Evolutionary conservation across 164 flowering plant genomes (phyloP), one percentile per base, ranked within the genome.

Genomic region (Houttuynia cordata): DNA sequence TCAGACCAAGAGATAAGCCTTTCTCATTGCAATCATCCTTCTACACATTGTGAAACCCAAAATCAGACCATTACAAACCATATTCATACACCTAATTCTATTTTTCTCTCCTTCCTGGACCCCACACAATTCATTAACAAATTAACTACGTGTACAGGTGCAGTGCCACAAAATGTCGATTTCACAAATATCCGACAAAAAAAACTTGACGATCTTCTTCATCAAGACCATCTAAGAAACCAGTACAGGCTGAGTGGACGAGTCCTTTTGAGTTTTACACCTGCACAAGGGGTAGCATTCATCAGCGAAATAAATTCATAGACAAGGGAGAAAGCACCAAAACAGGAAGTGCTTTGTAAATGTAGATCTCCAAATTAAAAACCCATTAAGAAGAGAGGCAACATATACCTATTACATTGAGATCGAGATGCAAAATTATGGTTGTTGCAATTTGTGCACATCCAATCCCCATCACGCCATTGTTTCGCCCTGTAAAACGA

Each of bases 381-480:
- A 56, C 15, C 21, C 39, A 56, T 30, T 13, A 23, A 50, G 20
- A 62, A 34, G 41, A 34, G 17, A 24, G 18, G 42, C 39, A 57
- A 74, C 77, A 55, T 42, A 91, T 42, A 91, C 97, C 90, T 84
- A 65, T 91, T 88, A 77, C 97, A 91, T 17, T 81, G 78, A n/a
- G 80, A 64, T 45, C 97, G 81, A 64, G 97, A 91, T 55, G 96
- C 96, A 76, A 67, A 91, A 67, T 91, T 91, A 70, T 91, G 97
- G 69, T 91, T 91, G 68, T 80, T 79, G 81, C 97, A 91, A 68
- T 80, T 88, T 61, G 86, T 71, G 72, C 97, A 91, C 94, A 91
- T 86, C 97, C 97, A 91, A 70, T 91, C 97, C 34, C 96, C 97
- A 71, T 81, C 77, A 62, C 97, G 96, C 97, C 97, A 91, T 70